These are phyloP conservation scores for Ogataea corticis DNA, from an alignment of 805 yeast genomes.

Conservation along the genomic window DNA sequence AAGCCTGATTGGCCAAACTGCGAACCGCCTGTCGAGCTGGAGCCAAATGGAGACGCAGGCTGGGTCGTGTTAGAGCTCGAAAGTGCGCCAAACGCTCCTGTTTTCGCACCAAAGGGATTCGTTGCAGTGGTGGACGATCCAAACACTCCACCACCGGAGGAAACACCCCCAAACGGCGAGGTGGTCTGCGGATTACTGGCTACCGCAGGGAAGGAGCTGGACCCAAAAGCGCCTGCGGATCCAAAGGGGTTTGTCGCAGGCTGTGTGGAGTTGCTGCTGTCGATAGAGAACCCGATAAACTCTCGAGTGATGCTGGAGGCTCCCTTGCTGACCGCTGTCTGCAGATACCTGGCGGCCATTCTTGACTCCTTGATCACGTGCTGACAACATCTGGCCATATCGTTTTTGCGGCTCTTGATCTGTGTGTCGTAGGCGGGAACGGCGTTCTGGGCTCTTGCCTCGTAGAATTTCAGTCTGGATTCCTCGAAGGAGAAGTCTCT, in stretches of 20 bases:
- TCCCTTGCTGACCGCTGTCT: slow-evolving; percentile 40
- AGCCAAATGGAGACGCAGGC: slow-evolving; percentile 7
- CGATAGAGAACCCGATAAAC: slow-evolving; percentile 37
- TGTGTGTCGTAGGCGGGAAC: slow-evolving; percentile 39
- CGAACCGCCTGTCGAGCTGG: slow-evolving; percentile 11
- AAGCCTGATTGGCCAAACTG: slow-evolving; percentile 26
- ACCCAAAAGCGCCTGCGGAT: not conserved
- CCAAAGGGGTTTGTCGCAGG: slow-evolving; percentile 13
- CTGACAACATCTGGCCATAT: slow-evolving; percentile 45
- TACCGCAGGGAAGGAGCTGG: not conserved
- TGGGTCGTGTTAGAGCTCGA: not conserved
- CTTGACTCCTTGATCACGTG: slow-evolving; percentile 41
- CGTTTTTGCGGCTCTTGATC: slow-evolving; percentile 43
- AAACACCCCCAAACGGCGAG: slow-evolving; percentile 1
- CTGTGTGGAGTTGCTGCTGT: slow-evolving; percentile 8
- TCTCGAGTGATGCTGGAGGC: slow-evolving; percentile 28
- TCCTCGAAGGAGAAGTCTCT: slow-evolving; percentile 60
- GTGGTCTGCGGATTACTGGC: slow-evolving; percentile 2
- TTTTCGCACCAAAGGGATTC: slow-evolving; percentile 16
- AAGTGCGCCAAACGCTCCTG: slow-evolving; percentile 13
- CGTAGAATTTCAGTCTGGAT: slow-evolving; percentile 45
- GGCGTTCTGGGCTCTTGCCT: slow-evolving; percentile 36
- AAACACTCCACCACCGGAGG: not conserved
- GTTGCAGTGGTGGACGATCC: not conserved
- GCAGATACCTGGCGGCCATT: slow-evolving; percentile 60